Evolutionary conservation across 176 grass and related monocot genomes (phyloP), one percentile per base, ranked within the genome.

Genomic region (Musa acuminata): DNA sequence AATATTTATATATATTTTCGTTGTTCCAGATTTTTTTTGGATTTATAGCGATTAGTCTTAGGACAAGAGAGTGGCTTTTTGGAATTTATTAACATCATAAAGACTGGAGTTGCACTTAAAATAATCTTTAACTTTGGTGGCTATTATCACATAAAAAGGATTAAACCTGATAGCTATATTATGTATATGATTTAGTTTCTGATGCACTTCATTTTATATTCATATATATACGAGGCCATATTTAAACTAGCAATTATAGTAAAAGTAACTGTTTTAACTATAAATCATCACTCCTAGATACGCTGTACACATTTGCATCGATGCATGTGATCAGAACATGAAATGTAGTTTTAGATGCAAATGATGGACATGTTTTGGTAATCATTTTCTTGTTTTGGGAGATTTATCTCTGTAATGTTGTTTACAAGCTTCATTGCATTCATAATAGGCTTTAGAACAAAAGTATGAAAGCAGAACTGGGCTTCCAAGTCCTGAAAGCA

Each of bases 391-490:
- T 68, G 21, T n/a, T 20, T 2, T 65, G 35, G 51, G 13, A 51
- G 11, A 14, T 80, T 62, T 26, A 10, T 73, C 26, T 63, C 8
- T 27, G 26, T 49, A 48, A 19, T 29, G 25, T 27, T 25, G 16
- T 13, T 27, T 80, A 23, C 48, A 60, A 72, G 25, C 27, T 51
- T 12, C 16, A 13, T 64, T 72, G 48, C 3, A 52, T 75, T 78
- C 14, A 53, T 43, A 57, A 82, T 64, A 98, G 94, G 70, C 76
- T 24, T 51, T 98, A 65, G 94, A 98, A 82, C 83, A 91, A 64
- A 93, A 89, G 79, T 98, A 91, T 5, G 86, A 87, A 77, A 84
- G 82, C 79, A 87, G 16, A 79, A 93, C 94, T 49, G 84, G 90
- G 51, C 75, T 85, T 14, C 35, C 26, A 21, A 89, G 90, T 20